These are phyloP conservation scores for Sphagnum fallax DNA, from an alignment of 228 moss, liverwort and hornwort genomes.

Conservation along the genomic window DNA sequence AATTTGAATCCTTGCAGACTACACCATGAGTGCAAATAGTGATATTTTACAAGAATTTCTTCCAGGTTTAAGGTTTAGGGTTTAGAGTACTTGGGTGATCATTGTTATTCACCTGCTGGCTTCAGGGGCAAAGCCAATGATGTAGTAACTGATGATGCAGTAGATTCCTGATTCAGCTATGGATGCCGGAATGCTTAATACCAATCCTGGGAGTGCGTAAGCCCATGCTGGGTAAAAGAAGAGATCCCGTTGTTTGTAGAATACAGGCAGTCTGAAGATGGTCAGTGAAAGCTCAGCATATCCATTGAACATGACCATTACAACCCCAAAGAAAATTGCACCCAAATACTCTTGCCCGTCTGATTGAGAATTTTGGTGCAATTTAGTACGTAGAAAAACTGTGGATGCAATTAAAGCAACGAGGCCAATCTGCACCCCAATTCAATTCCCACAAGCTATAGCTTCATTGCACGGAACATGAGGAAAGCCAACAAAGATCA, in stretches of 20 bases:
- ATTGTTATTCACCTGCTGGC: slow-evolving; percentile 38
- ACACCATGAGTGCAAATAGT: too few species aligned
- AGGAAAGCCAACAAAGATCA: too few species aligned
- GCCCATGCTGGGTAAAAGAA: slow-evolving; percentile 76
- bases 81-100: too few species aligned
- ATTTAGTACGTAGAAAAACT: slow-evolving; percentile 43
- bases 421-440: slow-evolving; percentile 38
- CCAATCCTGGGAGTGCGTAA: slow-evolving; percentile 46
- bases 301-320: slow-evolving; percentile 69
- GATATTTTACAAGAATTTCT: too few species aligned
- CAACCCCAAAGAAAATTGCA: slow-evolving; percentile 54
- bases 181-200: slow-evolving; percentile 55
- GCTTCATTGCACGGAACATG: too few species aligned
- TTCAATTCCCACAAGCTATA: not conserved
- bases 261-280: slow-evolving; percentile 48
- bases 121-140: slow-evolving; percentile 61
- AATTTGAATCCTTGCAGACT: too few species aligned
- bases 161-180: slow-evolving; percentile 54
- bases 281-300: slow-evolving; percentile 64
- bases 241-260: slow-evolving; percentile 67
- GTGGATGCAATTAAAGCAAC: slow-evolving; percentile 51
- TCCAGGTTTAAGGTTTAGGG: too few species aligned
- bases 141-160: slow-evolving; percentile 56
- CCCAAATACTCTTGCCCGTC: slow-evolving; percentile 43
- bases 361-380: slow-evolving; percentile 33